phyloP scores from a whole-genome alignment of 495 filamentous ascomycete genomes.

The Penicillium egyptiacum region DNA sequence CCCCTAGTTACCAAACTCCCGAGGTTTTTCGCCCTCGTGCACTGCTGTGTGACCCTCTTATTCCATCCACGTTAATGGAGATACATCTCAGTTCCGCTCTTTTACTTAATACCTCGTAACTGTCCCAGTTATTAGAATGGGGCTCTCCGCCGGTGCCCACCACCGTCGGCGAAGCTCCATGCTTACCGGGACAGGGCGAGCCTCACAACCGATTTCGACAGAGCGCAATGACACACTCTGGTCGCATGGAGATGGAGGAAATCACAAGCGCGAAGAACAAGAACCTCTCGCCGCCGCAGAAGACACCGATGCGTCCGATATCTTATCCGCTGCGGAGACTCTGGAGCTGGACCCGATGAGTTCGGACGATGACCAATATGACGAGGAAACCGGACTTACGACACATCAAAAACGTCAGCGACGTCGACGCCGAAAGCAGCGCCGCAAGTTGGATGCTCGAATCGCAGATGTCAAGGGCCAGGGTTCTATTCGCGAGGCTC shows the following conservation, averaged over 20 bases:
- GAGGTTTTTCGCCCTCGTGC: conserved; percentile 8
- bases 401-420: conserved; percentile 66
- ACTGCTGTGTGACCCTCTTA: conserved; percentile 32
- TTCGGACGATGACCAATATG: conserved; percentile 75
- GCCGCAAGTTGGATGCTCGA: conserved; percentile 71
- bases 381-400: conserved; percentile 87
- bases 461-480: conserved; percentile 54
- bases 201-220: conserved; percentile 43
- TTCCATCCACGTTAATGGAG: conserved; percentile 22
- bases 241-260: conserved; percentile 31
- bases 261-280: conserved; percentile 38
- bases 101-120: conserved; percentile 14
- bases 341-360: conserved; percentile 57
- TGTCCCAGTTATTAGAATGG: conserved; percentile 28
- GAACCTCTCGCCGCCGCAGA: conserved; percentile 36
- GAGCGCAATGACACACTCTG: conserved; percentile 45
- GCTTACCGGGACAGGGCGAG: conserved; percentile 42
- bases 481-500: conserved; percentile 34
- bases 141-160: conserved; percentile 43
- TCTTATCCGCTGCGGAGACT: conserved; percentile 52
- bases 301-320: conserved; percentile 49
- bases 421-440: conserved; percentile 61
- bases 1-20: conserved; percentile 14
- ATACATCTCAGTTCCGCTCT: conserved; percentile 14
- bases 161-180: conserved; percentile 62